These are phyloP conservation scores for Suhomyces pyralidae DNA, from an alignment of 805 yeast genomes.

Conservation along the genomic window DNA sequence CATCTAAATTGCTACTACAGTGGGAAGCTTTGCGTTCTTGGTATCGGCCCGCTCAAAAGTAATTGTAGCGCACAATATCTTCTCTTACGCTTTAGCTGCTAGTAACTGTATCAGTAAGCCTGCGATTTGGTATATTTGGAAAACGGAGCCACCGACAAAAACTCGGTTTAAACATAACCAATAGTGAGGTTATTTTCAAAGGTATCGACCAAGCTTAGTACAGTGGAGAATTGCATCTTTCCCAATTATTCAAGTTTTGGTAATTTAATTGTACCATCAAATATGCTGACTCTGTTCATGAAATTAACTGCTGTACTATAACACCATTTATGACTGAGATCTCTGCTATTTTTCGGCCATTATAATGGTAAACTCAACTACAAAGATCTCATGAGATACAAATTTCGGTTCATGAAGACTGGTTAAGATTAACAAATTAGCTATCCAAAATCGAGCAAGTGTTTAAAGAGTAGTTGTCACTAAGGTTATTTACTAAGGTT, in stretches of 20 bases:
- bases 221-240: constrained; percentile 40
- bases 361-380: too few species aligned
- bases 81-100: background rate
- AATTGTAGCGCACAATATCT: background rate
- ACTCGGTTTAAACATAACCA: background rate
- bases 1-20: too few species aligned
- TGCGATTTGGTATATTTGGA: background rate
- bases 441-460: too few species aligned
- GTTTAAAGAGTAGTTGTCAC: too few species aligned
- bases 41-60: background rate
- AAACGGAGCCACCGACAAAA: background rate
- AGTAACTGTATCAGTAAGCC: background rate
- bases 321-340: too few species aligned
- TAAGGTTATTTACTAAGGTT: too few species aligned
- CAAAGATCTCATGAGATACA: too few species aligned
- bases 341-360: too few species aligned
- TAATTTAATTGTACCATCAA: background rate
- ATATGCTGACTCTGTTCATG: background rate
- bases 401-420: too few species aligned
- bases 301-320: too few species aligned
- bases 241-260: constrained; percentile 13
- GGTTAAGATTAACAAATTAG: too few species aligned
- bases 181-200: constrained; percentile 52
- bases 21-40: background rate
- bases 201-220: constrained; percentile 67